phyloP scores from a whole-genome alignment of 805 yeast genomes.

The Cyberlindnera sargentensis region DNA sequence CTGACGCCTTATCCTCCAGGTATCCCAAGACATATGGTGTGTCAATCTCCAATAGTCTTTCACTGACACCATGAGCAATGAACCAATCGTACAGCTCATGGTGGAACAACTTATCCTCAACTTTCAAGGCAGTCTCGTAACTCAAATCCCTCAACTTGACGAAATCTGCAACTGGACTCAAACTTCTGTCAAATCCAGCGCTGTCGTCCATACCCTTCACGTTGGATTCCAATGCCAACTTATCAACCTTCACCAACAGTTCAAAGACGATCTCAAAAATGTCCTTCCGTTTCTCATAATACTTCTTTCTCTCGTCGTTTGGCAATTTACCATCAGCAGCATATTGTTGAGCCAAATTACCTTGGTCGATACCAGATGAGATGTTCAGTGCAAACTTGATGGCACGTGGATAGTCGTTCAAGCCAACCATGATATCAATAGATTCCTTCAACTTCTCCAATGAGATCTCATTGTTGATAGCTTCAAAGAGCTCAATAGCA shows the following conservation, averaged over 20 bases:
- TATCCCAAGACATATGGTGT: constrained; percentile 78
- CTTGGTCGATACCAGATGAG: constrained; percentile 61
- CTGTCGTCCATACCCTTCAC: constrained; percentile 10
- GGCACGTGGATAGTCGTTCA: constrained; percentile 80
- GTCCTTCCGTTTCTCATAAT: constrained; percentile 45
- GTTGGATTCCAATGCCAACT: constrained; percentile 40
- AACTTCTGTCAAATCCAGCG: constrained; percentile 7
- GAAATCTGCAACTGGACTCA: constrained; percentile 26
- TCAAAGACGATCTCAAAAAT: constrained; percentile 72
- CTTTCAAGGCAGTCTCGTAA: constrained; percentile 65
- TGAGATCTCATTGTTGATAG: constrained; percentile 70
- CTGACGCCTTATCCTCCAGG: constrained; percentile 57
- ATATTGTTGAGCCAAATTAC: constrained; percentile 51
- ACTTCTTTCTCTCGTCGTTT: constrained; percentile 43
- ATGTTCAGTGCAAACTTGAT: constrained; percentile 74
- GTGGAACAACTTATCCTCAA: constrained; percentile 81
- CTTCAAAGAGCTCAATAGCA: constrained; percentile 70
- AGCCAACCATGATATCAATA: constrained; percentile 64
- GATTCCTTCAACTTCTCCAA: constrained; percentile 79
- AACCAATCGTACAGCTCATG: constrained; percentile 92
- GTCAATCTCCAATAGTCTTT: constrained; percentile 68
- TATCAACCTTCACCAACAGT: constrained; percentile 65
- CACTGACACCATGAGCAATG: constrained; percentile 68
- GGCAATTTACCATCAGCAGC: constrained; percentile 43
- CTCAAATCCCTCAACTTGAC: constrained; percentile 58